Base-by-base conservation (phyloP, 108 stramenopile genomes). In the Aureococcus anophagefferens region DNA sequence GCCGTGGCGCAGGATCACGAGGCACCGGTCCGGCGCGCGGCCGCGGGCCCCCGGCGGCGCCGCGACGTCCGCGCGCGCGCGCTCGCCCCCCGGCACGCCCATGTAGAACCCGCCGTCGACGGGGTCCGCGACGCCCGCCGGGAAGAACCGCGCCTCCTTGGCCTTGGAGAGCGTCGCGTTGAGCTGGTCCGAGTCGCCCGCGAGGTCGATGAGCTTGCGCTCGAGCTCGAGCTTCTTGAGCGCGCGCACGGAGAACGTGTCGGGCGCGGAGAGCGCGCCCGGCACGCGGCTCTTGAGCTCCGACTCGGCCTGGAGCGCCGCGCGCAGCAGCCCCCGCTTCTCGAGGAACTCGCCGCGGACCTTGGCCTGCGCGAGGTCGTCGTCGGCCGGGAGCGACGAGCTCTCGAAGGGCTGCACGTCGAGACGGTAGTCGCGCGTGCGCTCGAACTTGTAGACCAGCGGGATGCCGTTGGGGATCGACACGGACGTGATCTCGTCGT, bases 381-480 rank as follows among this genome's bases (percentile, higher is more conserved):
- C 25, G 51, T 4, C 21, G 51, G 25, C 1, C 21, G 51, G 51
- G 3, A 25, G 3, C 37, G 37, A 40, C 37, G 37, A 40, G 37
- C 7, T 11, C n/a, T n/a, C n/a, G n/a, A n/a, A n/a, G n/a, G n/a
- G n/a, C n/a, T n/a, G n/a, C n/a, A n/a, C n/a, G n/a, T n/a, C n/a
- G n/a, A n/a, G n/a, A n/a, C n/a, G n/a, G n/a, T n/a, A n/a, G n/a
- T n/a, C n/a, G 7, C 37, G 37, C 37, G 37, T 11, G 21, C 78
- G 79, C 66, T 94, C 87, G 74, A 93, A 94, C 70, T 89, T 89
- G 81, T 96, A 96, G 25, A 96, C 78, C 25, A 96, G 88, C 0
- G 94, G 94, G 66, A 96, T 92, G 4, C 94, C 94, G 11, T 91
- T 95, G 0, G 96, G 96, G 37, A 97, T 87, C 29, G 91, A 89